Evolutionary conservation across 2,329 filamentous ascomycete species (phyloP).

Genomic region (Botrytis squamosa): DNA sequence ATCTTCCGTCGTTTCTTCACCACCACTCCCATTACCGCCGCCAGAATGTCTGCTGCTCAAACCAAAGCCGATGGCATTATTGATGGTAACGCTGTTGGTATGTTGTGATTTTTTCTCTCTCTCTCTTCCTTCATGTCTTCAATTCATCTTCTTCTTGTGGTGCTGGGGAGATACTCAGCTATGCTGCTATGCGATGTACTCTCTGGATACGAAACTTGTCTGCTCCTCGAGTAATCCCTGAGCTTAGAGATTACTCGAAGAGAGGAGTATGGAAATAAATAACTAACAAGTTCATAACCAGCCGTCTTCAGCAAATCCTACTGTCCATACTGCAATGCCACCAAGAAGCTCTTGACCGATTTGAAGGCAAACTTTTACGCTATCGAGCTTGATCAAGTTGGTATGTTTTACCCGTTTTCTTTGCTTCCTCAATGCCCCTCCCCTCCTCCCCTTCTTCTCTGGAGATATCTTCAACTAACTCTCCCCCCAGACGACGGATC

Average conservation of each 20-base stretch:
- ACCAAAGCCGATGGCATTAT: constrained; percentile 83
- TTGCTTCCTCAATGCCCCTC: too few species aligned
- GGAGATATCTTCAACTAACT: not conserved
- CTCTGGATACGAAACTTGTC: too few species aligned
- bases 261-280: not conserved
- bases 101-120: constrained; percentile 37
- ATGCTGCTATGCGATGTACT: too few species aligned
- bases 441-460: not conserved
- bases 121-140: too few species aligned
- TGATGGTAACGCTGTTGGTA: constrained; percentile 82
- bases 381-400: constrained; percentile 81
- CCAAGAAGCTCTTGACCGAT: constrained; percentile 72
- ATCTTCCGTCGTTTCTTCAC: constrained; percentile 72
- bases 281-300: constrained; percentile 36
- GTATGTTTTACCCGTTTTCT: constrained; percentile 45
- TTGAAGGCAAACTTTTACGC: constrained; percentile 69
- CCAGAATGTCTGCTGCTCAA: constrained; percentile 79
- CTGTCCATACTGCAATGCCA: constrained; percentile 86
- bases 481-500: constrained; percentile 67
- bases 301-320: constrained; percentile 97
- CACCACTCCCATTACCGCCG: constrained; percentile 54
- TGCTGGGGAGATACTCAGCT: not conserved
- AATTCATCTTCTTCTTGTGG: not conserved
- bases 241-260: too few species aligned
- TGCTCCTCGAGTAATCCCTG: not conserved